These are phyloP conservation scores for Psidium friedrichsthalianum DNA, from an alignment of 345 rosid species.

Conservation along the genomic window DNA sequence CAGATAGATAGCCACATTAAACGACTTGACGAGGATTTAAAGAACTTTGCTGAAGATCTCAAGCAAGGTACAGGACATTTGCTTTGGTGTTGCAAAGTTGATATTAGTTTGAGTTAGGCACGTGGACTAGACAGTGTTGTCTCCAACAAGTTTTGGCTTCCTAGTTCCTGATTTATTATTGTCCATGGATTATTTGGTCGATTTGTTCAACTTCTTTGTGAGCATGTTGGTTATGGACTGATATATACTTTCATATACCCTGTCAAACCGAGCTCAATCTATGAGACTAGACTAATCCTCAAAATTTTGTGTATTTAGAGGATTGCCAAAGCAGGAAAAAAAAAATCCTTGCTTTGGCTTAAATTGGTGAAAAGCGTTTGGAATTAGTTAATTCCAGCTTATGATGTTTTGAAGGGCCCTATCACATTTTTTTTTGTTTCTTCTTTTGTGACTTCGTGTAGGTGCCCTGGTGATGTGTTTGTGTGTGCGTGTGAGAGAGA, in stretches of 20 bases:
- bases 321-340: not conserved
- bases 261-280: not conserved
- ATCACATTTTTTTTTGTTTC: not conserved
- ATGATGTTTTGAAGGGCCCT: not conserved
- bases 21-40: slow-evolving; percentile 91
- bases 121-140: not conserved
- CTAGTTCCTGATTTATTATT: not conserved
- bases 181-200: not conserved
- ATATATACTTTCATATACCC: not conserved
- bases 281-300: not conserved
- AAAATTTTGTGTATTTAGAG: not conserved
- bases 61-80: slow-evolving; percentile 53
- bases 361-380: not conserved
- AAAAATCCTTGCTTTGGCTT: not conserved
- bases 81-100: not conserved
- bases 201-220: not conserved
- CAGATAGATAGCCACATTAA: slow-evolving; percentile 93
- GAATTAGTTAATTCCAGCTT: not conserved
- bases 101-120: not conserved
- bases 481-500: too few relatives aligned
- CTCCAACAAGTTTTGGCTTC: not conserved
- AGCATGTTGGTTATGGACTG: not conserved
- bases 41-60: slow-evolving; percentile 85
- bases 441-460: not conserved
- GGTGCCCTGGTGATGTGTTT: not conserved